Conservation (phyloP, 2,329 filamentous ascomycete genomes). For the Xylariaceae sp. region DNA sequence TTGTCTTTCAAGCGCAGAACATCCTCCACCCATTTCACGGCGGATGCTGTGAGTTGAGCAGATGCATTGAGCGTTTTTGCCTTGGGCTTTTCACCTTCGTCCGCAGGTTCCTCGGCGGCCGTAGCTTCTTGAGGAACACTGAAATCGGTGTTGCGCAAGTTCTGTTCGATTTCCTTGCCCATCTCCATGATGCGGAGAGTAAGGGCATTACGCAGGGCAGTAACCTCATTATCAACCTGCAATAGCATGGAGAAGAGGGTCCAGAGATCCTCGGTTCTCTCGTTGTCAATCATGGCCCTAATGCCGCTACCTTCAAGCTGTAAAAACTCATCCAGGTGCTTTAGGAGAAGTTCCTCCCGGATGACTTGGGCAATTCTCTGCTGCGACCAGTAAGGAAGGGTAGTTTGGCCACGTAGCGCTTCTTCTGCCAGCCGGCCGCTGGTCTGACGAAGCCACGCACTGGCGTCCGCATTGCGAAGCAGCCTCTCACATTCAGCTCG, state of each 20-base stretch:
- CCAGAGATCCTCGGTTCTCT: conserved; percentile 70
- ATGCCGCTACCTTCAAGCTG: conserved; percentile 80
- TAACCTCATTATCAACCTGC: conserved; percentile 70
- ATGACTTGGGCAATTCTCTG: conserved; percentile 70
- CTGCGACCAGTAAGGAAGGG: conserved; percentile 67
- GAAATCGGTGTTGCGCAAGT: conserved; percentile 52
- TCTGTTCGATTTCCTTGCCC: conserved; percentile 75
- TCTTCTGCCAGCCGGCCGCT: conserved; percentile 74
- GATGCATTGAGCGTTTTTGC: conserved; percentile 50
- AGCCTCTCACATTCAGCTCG: conserved; percentile 66
- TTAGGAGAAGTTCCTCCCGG: conserved; percentile 71
- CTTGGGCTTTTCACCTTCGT: conserved; percentile 46
- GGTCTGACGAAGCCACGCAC: conserved; percentile 74
- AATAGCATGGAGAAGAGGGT: conserved; percentile 75
- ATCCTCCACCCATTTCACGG: conserved; percentile 93
- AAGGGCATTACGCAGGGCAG: conserved; percentile 63
- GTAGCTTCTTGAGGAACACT: conserved; percentile 35
- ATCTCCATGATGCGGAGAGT: conserved; percentile 72
- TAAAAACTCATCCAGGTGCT: conserved; percentile 75
- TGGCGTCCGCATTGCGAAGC: conserved; percentile 72
- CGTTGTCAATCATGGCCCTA: conserved; percentile 85
- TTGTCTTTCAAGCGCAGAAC: conserved; percentile 81
- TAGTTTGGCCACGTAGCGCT: conserved; percentile 73
- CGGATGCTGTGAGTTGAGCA: conserved; percentile 78
- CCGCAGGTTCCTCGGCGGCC: conserved; percentile 36